Evolutionary conservation across 768 basidiomycete genomes (phyloP).

Genomic region (Mycena vulgaris): DNA sequence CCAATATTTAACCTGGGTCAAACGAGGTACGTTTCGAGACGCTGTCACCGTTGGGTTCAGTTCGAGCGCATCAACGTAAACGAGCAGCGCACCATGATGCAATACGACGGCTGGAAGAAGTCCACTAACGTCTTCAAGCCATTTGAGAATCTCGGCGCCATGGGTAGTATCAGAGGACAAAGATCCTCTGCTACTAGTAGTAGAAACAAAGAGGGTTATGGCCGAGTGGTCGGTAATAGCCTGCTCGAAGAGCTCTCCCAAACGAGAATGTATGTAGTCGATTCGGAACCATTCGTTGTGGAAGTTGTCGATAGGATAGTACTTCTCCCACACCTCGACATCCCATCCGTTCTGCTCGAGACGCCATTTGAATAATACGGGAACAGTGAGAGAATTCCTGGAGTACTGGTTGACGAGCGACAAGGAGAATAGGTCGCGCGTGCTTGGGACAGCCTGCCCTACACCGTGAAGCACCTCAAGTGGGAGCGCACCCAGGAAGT

Average conservation of each 20-base stretch:
- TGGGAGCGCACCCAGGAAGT: background rate
- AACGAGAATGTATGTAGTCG: background rate
- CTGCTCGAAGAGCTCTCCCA: background rate
- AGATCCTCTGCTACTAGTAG: background rate
- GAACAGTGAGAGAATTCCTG: background rate
- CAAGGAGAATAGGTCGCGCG: background rate
- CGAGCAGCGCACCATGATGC: background rate
- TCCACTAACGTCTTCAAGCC: background rate
- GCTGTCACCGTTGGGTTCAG: background rate
- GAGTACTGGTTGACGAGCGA: no score
- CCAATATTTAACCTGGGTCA: background rate
- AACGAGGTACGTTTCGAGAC: background rate
- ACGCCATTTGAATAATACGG: background rate
- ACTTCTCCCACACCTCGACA: background rate
- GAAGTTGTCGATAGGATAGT: background rate
- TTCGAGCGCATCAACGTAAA: background rate
- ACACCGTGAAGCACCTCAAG: background rate
- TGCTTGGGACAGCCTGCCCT: background rate
- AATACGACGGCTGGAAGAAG: background rate
- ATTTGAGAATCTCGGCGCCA: no score
- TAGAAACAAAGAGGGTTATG: background rate
- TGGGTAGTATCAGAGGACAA: no score
- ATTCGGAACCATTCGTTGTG: background rate
- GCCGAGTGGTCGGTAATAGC: background rate
- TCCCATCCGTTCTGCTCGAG: background rate